These are phyloP conservation scores for Coemansia asiatica DNA, from an alignment of 192 early-diverging fungal genomes.

Conservation along the genomic window DNA sequence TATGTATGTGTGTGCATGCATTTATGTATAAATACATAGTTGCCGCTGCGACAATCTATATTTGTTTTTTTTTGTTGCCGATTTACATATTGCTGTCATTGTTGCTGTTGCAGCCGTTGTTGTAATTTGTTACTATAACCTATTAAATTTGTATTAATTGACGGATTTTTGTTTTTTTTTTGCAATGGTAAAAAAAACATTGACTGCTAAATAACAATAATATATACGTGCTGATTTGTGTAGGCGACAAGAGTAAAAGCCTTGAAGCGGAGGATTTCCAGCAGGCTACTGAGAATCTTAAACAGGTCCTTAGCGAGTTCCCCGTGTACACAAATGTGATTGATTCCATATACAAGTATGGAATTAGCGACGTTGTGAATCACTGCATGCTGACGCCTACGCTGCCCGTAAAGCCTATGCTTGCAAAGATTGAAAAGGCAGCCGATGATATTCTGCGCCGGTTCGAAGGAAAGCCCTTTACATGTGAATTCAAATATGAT, in stretches of 20 bases:
- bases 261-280: conserved; percentile 32
- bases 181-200: neutral
- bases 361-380: conserved; percentile 65
- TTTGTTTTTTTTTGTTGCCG: neutral
- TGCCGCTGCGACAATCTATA: neutral
- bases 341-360: conserved; percentile 76
- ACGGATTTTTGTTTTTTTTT: too few species aligned
- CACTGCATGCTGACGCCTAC: conserved; percentile 92
- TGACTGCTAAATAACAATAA: neutral
- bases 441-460: conserved; percentile 90
- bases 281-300: conserved; percentile 59
- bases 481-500: conserved; percentile 99
- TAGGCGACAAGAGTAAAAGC: conserved; percentile 14
- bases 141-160: too few species aligned
- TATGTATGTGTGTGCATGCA: neutral
- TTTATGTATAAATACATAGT: too few species aligned
- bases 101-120: too few species aligned
- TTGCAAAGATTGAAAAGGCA: conserved; percentile 97
- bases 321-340: conserved; percentile 93
- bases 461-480: conserved; percentile 89
- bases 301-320: conserved; percentile 74
- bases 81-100: neutral
- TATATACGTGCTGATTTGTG: neutral
- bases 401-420: conserved; percentile 98
- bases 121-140: too few species aligned